Evolutionary conservation across 2,329 filamentous ascomycete genomes (phyloP), one percentile per base, ranked within the genome.

Genomic region (Chalaropsis thielavioides): DNA sequence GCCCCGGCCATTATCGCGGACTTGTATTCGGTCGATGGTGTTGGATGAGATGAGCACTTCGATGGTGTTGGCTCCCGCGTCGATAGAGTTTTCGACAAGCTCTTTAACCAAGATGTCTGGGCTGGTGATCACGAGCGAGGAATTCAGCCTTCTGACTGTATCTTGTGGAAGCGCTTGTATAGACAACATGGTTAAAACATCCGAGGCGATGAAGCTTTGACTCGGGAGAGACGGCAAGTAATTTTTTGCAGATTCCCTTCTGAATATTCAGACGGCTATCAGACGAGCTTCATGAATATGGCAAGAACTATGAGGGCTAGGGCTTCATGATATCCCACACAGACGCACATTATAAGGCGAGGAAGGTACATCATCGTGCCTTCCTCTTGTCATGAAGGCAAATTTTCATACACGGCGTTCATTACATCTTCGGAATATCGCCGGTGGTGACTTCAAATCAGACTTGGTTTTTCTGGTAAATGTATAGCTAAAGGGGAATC

Each of bases 61-160:
- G 66, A 92, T 77, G 1, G 79, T 80, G 1, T 81, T 86, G 13
- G 88, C 87, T 63, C 80, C 77, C 7, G 88, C 86, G 73, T 92
- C 88, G 22, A 92, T 79, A 54, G 87, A 80, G 72, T 92, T 92
- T 69, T 92, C 89, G 40, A 92, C 73, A 3, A 92, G 82, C 73
- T 92, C 89, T 71, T 92, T 92, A 69, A 90, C 81, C 1, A 89
- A 75, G 11, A 81, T 80, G 13, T 78, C 75, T 0, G 88, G 80
- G 7, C 82, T 81, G 4, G 80, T 77, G 61, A 91, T 79, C 58
- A 80, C 78, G 69, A 85, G 78, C 2, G 82, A 78, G 7, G 87
- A 83, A 43, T 83, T 81, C 6, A 92, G 76, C 11, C 82, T 79
- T 59, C 80, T 79, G 24, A 80, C 75, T 15, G 81, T 78, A 2